phyloP scores from a whole-genome alignment of 306 rosid species.

The Rosa multiflora region DNA sequence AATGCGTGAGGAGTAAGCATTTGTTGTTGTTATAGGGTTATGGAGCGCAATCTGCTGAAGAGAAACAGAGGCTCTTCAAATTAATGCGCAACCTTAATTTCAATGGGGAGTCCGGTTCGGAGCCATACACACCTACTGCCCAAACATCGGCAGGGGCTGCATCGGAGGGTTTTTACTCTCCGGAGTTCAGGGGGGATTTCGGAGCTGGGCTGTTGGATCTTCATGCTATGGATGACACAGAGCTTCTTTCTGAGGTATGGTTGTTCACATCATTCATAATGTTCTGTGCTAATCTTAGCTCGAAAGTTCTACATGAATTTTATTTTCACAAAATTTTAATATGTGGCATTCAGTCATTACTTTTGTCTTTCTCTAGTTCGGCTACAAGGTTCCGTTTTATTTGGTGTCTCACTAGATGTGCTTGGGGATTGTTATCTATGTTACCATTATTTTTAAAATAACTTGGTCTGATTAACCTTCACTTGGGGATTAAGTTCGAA shows the following conservation, averaged over 20 bases:
- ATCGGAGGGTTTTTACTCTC: conserved; percentile 73
- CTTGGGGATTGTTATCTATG: not conserved
- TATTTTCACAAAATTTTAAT: not conserved
- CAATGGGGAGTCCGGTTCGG: conserved; percentile 89
- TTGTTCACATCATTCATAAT: not conserved
- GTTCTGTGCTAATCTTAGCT: conserved; percentile 2
- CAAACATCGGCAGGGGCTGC: conserved; percentile 59
- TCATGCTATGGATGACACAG: conserved; percentile 99
- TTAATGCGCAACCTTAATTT: conserved; percentile 91
- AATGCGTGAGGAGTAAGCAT: conserved; percentile 22
- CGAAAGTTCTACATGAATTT: not conserved
- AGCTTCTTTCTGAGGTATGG: conserved; percentile 85
- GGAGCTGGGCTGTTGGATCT: conserved; percentile 99
- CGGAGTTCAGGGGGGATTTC: conserved; percentile 88
- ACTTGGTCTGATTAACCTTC: not conserved
- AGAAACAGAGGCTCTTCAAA: conserved; percentile 87
- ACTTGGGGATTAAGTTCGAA: not conserved
- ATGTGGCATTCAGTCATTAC: not conserved
- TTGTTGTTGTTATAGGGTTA: conserved; percentile 58
- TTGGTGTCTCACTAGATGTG: not conserved
- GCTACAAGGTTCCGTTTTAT: not conserved
- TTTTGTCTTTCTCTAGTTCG: not conserved
- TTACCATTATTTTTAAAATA: not conserved
- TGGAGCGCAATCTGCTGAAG: conserved; percentile 96
- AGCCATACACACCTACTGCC: conserved; percentile 66